These are phyloP conservation scores for Paraurostyla sp. DNA, from an alignment of 73 alveolate genomes.

Conservation along the genomic window DNA sequence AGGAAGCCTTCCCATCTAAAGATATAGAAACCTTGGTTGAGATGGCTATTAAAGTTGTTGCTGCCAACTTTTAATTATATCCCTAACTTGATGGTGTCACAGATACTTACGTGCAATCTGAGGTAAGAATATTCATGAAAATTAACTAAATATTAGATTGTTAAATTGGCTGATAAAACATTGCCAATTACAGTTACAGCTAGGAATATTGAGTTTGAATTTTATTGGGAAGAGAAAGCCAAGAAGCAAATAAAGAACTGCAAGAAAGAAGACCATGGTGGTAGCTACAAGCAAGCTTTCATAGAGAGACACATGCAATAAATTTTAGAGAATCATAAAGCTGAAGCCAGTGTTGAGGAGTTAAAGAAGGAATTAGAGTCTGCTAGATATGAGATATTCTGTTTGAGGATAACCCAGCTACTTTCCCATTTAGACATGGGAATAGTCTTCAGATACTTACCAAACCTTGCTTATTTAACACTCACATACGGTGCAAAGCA, in stretches of 20 bases:
- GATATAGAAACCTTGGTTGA: constrained; percentile 77
- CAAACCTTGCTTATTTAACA: constrained; percentile 77
- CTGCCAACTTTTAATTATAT: constrained; percentile 80
- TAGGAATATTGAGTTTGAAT: constrained; percentile 78
- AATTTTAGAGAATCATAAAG: constrained; percentile 69
- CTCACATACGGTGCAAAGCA: constrained; percentile 88
- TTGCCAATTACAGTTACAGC: constrained; percentile 83
- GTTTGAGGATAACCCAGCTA: constrained; percentile 80
- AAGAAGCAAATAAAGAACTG: constrained; percentile 74
- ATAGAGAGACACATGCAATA: constrained; percentile 83
- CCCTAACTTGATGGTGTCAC: constrained; percentile 84
- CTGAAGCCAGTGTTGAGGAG: constrained; percentile 71
- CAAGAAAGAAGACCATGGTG: constrained; percentile 83
- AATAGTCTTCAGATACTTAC: constrained; percentile 75
- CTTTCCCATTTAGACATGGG: constrained; percentile 88
- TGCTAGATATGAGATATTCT: constrained; percentile 80
- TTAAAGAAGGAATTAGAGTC: constrained; percentile 78
- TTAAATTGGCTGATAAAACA: constrained; percentile 69
- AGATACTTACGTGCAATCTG: constrained; percentile 50
- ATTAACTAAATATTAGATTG: constrained; percentile 44
- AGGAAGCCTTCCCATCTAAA: constrained; percentile 39
- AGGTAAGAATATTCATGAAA: background rate
- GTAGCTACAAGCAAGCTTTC: constrained; percentile 83
- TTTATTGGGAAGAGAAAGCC: constrained; percentile 85
- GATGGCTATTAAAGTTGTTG: constrained; percentile 86